Base-by-base conservation (phyloP, 2,329 filamentous ascomycete species). In the Alternaria postmessia region DNA sequence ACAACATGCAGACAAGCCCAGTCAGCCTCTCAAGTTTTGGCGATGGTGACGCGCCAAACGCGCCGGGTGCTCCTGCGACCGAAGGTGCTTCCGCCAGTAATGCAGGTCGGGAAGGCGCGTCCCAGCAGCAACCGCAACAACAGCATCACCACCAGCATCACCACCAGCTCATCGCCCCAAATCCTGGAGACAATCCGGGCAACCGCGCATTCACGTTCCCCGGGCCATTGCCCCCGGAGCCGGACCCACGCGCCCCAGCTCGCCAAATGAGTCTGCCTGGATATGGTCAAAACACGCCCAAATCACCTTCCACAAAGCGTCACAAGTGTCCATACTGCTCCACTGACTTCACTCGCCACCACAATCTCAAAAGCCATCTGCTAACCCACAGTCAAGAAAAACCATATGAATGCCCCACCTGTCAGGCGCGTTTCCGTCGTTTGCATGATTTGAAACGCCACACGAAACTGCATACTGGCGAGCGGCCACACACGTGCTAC, bases 381-480 rank as follows among this genome's bases (percentile, higher is more conserved):
- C 87, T 99, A 75, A 98, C 95, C 0, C 95, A 98, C 79, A 97
- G 94, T 73, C 94, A 99, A 83, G 95, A 99, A 79, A 99, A 99
- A 80, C 95, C 95, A 0, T 99, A 95, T 75, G 88, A 95, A 28
- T 99, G 95, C 76, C 89, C 92, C 63, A 93, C 92, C n/a, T 99
- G 95, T 77, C 88, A 94, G 70, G 92, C 95, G 78, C 89, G 94
- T 53, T 99, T 99, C 79, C 88, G 95, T 56, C 89, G 95, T 65
- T 84, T 98, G 52, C 95, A 99, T 76, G 95, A 99, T 74, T 81
- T 99, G 67, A 99, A 99, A 82, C 89, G 95, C 41, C 95, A 99
- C 77, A 93, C 91, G 66, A 99, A 99, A 80, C 86, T 99, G 22
- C 95, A 99, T 75, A 98, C 94, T 0, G 95, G 95, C 56, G 95